A percentile compares a stretch with the other conserved stretches of the same genome.
Evolutionary conservation across 2,329 filamentous ascomycete genomes (phyloP).

Genomic region (Passalora sequoiae): DNA sequence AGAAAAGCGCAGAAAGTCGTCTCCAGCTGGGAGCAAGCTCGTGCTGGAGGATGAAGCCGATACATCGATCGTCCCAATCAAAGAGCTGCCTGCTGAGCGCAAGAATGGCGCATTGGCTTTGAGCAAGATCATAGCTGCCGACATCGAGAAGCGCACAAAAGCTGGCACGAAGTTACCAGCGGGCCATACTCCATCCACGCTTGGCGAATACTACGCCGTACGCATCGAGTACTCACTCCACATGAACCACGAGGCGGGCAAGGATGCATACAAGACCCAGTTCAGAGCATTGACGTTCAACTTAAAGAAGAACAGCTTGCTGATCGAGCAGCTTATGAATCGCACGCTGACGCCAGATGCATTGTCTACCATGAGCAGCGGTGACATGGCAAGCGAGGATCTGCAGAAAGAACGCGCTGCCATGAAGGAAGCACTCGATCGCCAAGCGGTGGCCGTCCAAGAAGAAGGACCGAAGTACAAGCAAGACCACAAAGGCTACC

Average conservation of each 20-base stretch:
- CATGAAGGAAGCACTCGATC: slow-evolving; percentile 72
- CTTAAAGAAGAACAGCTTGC: slow-evolving; percentile 77
- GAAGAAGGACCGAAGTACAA: slow-evolving; percentile 69
- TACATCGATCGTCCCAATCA: slow-evolving; percentile 36
- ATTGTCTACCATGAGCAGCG: slow-evolving; percentile 79
- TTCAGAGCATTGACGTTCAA: slow-evolving; percentile 77
- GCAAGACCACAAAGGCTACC: slow-evolving; percentile 91
- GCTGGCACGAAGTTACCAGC: slow-evolving; percentile 58
- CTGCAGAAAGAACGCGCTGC: slow-evolving; percentile 71
- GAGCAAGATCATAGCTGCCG: slow-evolving; percentile 61
- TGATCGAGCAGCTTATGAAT: slow-evolving; percentile 70
- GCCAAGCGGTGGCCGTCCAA: slow-evolving; percentile 77
- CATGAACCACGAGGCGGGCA: slow-evolving; percentile 50
- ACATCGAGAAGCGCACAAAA: slow-evolving; percentile 64
- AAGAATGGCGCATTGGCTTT: slow-evolving; percentile 66
- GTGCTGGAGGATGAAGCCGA: slow-evolving; percentile 20
- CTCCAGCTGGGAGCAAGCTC: slow-evolving; percentile 17
- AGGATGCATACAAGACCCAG: slow-evolving; percentile 54
- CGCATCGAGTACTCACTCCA: slow-evolving; percentile 70
- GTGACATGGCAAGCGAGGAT: slow-evolving; percentile 89
- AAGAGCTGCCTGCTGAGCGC: slow-evolving; percentile 59
- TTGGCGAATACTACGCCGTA: slow-evolving; percentile 67
- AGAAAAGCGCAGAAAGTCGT: slow-evolving; percentile 36
- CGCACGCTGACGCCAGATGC: slow-evolving; percentile 66
- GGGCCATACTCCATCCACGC: slow-evolving; percentile 57